Conservation (phyloP, 2,329 filamentous ascomycete species). For the Sordariomycetes sp. region DNA sequence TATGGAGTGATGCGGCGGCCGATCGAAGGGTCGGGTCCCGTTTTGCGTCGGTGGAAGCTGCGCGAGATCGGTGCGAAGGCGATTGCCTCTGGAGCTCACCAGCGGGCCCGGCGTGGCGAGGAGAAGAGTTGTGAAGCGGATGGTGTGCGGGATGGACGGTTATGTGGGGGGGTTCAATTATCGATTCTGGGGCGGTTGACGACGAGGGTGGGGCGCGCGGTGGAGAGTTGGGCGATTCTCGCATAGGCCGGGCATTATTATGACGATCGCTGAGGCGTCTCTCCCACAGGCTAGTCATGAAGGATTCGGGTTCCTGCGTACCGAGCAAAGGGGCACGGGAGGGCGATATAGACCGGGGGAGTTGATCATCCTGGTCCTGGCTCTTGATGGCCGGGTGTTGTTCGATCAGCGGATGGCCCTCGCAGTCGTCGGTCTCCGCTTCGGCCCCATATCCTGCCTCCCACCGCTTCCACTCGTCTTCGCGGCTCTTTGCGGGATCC, state of each 20-base stretch:
- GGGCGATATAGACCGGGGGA: background rate
- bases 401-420: background rate
- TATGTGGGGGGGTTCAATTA: background rate
- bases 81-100: background rate
- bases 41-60: background rate
- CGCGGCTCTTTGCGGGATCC: background rate
- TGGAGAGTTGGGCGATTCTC: background rate
- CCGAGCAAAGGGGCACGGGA: background rate
- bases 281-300: constrained; percentile 1
- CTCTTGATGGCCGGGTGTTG: background rate
- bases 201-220: background rate
- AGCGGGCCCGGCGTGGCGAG: background rate
- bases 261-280: background rate
- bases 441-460: background rate
- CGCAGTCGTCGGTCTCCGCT: background rate
- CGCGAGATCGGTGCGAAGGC: background rate
- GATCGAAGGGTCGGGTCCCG: background rate
- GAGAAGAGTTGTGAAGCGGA: background rate
- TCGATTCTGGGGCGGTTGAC: background rate
- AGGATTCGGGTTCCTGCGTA: background rate
- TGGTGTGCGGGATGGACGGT: background rate
- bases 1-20: background rate
- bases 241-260: background rate
- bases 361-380: background rate
- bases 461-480: background rate